Percentiles rank a stretch among this genome's conserved stretches.
Evolutionary conservation across 176 grass and related monocot species (phyloP).

Genomic region (Cocos nucifera): DNA sequence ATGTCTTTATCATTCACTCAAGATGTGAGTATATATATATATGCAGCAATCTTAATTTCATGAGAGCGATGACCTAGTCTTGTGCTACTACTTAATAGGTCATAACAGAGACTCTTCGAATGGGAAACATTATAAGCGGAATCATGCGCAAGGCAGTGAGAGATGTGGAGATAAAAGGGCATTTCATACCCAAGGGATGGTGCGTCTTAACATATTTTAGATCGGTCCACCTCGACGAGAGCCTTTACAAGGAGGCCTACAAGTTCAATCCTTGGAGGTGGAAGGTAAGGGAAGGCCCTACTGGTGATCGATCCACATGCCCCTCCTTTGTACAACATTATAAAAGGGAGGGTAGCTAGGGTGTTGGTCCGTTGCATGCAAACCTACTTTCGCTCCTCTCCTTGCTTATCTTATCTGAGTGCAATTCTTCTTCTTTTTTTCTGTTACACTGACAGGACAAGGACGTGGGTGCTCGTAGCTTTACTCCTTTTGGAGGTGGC

Average conservation of each 20-base stretch:
- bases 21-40: no score
- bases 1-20: conserved; percentile 92
- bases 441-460: conserved; percentile 45
- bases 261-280: conserved; percentile 98
- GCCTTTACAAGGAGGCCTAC: conserved; percentile 58
- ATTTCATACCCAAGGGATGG: conserved; percentile 94
- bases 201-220: conserved; percentile 84
- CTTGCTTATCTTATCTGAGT: neutral
- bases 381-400: neutral
- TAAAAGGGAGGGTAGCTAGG: no score
- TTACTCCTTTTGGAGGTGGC: conserved; percentile 95
- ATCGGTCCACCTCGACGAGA: conserved; percentile 78
- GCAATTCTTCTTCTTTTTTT: neutral
- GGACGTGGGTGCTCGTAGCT: conserved; percentile 63
- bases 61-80: no score
- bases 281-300: conserved; percentile 46
- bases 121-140: conserved; percentile 88
- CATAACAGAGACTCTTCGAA: conserved; percentile 61
- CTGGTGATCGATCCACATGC: neutral
- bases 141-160: conserved; percentile 90
- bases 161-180: conserved; percentile 78
- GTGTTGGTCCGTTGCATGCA: conserved; percentile 1
- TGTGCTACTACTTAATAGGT: conserved; percentile 13
- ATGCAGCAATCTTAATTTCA: no score
- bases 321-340: neutral